Evolutionary conservation across 768 basidiomycete genomes (phyloP).

Genomic region (Lactifluus volemus): DNA sequence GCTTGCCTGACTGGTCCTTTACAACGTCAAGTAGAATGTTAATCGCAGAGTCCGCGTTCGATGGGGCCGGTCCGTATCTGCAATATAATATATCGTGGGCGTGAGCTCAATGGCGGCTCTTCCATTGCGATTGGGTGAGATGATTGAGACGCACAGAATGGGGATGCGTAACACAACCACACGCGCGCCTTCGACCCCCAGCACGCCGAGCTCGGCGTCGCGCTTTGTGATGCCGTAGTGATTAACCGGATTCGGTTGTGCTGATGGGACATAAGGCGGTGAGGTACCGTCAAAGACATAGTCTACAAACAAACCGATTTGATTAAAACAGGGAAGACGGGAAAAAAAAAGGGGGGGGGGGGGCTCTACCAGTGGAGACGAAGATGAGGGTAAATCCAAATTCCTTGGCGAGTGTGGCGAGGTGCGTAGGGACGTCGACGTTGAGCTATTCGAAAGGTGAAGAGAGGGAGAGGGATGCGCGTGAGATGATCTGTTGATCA

Average conservation of each 20-base stretch:
- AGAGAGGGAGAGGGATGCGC: background rate
- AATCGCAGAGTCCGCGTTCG: constrained; percentile 82
- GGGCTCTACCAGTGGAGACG: constrained; percentile 70
- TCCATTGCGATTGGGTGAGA: background rate
- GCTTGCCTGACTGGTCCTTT: constrained; percentile 76
- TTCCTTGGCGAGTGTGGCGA: constrained; percentile 57
- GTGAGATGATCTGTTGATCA: background rate
- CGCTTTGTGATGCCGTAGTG: constrained; percentile 83
- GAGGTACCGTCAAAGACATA: constrained; percentile 95
- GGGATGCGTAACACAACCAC: constrained; percentile 79
- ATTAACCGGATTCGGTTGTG: constrained; percentile 75
- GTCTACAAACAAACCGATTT: constrained; percentile 36
- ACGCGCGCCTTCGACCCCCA: constrained; percentile 48
- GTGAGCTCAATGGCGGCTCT: constrained; percentile 1
- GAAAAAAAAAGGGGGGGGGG: no score
- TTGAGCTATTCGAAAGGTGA: constrained; percentile 52
- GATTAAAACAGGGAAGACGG: background rate
- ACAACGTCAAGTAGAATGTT: constrained; percentile 87
- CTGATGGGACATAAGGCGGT: constrained; percentile 76
- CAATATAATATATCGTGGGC: background rate
- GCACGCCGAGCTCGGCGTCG: constrained; percentile 75
- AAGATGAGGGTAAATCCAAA: constrained; percentile 70
- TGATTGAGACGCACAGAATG: constrained; percentile 52
- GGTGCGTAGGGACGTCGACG: constrained; percentile 58
- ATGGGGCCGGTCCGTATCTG: constrained; percentile 82